Conservation (phyloP, 2,329 filamentous ascomycete species). For the Elsinoe fawcettii region DNA sequence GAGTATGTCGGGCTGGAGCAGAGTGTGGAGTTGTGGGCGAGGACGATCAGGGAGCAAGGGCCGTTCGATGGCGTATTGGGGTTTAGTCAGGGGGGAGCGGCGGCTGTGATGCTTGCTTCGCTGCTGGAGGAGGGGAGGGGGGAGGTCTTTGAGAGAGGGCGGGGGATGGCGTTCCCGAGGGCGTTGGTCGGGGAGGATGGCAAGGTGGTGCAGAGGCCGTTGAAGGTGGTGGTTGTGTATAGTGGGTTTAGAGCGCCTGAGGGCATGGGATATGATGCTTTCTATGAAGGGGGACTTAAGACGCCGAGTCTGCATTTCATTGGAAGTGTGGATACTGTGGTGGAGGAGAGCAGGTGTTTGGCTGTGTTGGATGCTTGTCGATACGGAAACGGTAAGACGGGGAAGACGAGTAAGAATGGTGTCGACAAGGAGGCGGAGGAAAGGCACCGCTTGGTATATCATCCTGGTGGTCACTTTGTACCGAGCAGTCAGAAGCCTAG, state of each 20-base stretch:
- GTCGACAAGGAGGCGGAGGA: conserved; percentile 33
- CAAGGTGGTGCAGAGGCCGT: conserved; percentile 41
- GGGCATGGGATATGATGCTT: conserved; percentile 54
- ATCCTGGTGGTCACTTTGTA: conserved; percentile 86
- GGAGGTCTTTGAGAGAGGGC: conserved; percentile 42
- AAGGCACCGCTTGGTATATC: conserved; percentile 50
- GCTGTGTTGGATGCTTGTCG: conserved; percentile 59
- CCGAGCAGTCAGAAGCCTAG: conserved; percentile 71
- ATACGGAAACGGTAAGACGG: conserved; percentile 18
- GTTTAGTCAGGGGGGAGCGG: conserved; percentile 72
- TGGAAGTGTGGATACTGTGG: conserved; percentile 78
- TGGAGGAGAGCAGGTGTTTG: conserved; percentile 66
- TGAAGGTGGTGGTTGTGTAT: conserved; percentile 69
- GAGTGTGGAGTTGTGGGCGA: conserved; percentile 57
- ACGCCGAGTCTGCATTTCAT: conserved; percentile 78
- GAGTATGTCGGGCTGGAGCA: conserved; percentile 59
- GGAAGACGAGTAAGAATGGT: conserved; percentile 19
- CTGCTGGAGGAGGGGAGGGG: conserved; percentile 53
- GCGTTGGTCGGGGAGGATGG: conserved; percentile 36
- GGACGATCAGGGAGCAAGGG: conserved; percentile 53
- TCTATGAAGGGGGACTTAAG: conserved; percentile 65
- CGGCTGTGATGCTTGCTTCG: conserved; percentile 63
- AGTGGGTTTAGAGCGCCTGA: conserved; percentile 64
- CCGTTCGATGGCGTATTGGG: conserved; percentile 73
- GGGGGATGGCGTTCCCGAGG: conserved; percentile 47